Base-by-base conservation (phyloP, 345 rosid species). In the Corchorus capsularis region DNA sequence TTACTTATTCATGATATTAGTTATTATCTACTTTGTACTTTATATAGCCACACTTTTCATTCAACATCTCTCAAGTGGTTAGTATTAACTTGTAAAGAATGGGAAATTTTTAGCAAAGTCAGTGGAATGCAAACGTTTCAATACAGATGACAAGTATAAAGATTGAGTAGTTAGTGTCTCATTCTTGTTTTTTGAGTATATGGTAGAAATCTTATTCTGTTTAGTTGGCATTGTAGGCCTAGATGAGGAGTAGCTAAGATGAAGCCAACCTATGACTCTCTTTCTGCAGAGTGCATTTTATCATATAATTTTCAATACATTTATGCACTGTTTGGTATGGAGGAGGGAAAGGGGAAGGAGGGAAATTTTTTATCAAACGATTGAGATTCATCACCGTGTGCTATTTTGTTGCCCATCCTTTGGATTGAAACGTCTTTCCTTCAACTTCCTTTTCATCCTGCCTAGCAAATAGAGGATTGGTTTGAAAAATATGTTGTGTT, bases 71-170 rank as follows among this genome's bases (percentile, higher is more conserved):
- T 22, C 57, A 14, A 68, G 57, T 69, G 17, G 45, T 32, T 32
- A 20, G 43, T 49, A 69, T 69, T 16, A 69, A 69, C 17, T 52
- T 1, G 15, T n/a, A 35, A 34, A 34, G 61, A 52, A 47, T 15
- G 34, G 6, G 1, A 45, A 46, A 46, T 20, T 15, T 68, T 47
- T 68, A 68, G 72, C 56, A 27, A 68, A 68, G 49, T 14, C 14
- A 49, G 27, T 56, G 20, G 43, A 49, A 8, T 49, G 54, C 22
- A 27, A 27, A 16, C 27, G 14, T 3, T 57, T 14, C 2, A 68
- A 68, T 49, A 49, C 6, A 12, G 49, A 65, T 64, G 70, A 43
- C 43, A 65, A 65, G 19, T 22, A 56, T 68, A 68, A 68, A 68
- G 35, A 22, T 69, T 0, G 61, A 53, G 27, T 27, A 1, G 8